These are phyloP conservation scores for Diplogelasinospora grovesii DNA, from an alignment of 495 filamentous ascomycete genomes.

Conservation along the genomic window DNA sequence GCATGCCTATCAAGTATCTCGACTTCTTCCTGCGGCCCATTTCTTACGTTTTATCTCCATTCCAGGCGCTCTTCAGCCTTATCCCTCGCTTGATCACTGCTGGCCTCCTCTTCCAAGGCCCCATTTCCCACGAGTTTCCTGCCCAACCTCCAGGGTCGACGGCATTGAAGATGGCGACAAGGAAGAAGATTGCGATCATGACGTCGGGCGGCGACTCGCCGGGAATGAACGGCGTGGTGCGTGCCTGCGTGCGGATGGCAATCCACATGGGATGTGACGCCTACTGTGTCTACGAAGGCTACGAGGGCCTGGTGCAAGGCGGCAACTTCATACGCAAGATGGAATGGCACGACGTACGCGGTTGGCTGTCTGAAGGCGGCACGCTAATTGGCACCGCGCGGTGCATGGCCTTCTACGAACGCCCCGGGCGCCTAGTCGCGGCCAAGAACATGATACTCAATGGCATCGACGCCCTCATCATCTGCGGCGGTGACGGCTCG, in stretches of 20 bases:
- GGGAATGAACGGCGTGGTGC: constrained; percentile 93
- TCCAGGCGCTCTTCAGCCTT: constrained; percentile 19
- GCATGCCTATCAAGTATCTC: constrained; percentile 17
- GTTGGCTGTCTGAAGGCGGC: constrained; percentile 89
- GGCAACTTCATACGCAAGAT: constrained; percentile 80
- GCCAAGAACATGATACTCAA: constrained; percentile 90
- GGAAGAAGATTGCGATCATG: constrained; percentile 88
- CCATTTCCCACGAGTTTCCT: background rate
- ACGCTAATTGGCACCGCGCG: constrained; percentile 95
- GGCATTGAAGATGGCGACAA: constrained; percentile 33
- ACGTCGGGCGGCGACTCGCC: constrained; percentile 96
- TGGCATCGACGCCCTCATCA: constrained; percentile 92
- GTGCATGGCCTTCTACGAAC: constrained; percentile 82
- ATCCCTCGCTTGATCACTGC: constrained; percentile 17
- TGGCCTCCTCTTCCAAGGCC: constrained; percentile 9
- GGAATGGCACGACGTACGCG: constrained; percentile 91
- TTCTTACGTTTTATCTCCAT: constrained; percentile 16
- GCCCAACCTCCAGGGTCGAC: background rate
- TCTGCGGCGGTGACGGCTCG: constrained; percentile 96
- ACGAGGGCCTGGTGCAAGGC: constrained; percentile 89
- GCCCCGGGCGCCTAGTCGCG: constrained; percentile 69
- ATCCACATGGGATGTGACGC: constrained; percentile 82
- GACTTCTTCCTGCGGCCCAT: constrained; percentile 17
- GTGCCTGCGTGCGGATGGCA: constrained; percentile 89
- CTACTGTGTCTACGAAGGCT: constrained; percentile 90